Evolutionary conservation across 805 yeast species (phyloP), one percentile per base, ranked within the genome.

Genomic region (Starmerella khaoyaiensis): DNA sequence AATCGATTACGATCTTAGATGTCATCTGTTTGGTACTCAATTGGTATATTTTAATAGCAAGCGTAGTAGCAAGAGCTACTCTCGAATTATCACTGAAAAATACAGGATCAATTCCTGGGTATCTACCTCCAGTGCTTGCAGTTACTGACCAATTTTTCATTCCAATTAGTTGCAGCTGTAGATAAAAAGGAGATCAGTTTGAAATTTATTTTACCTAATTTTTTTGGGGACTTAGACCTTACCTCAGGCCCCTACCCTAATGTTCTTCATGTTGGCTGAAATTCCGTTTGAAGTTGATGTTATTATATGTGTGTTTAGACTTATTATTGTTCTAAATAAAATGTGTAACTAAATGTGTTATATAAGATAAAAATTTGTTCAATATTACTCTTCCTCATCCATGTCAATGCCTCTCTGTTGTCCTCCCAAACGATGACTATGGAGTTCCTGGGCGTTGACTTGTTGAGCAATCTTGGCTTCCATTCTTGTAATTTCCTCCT

Each of bases 401-500:
- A 79, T 54, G 19, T 69, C 72, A 27, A 63, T 41, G 5, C 65
- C 69, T 42, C 77, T 62, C 57, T 76, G 77, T 51, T 87, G 76
- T 36, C 90, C 87, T 6, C 74, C 63, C 44, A 74, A 63, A 49
- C 79, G 71, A 48, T 63, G 53, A n/a, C 74, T 59, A 7, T 81
- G 79, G 3, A 86, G 79, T 51, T 78, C 60, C 51, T 80, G 77
- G 44, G 78, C 73, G 4, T 74, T 78, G 12, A 76, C 82, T 63
- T 87, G 97, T 49, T 69, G 74, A 55, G 68, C 69, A 24, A 83
- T 93, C 64, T 79, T 84, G 49, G 68, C 69, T 10, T 94, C 86
- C 94, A 90, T 80, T 56, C 76, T 74, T 26, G 76, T 84, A 47
- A 87, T 84, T 59, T 86, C 94, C 35, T 72, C 87, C 58, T 90